Conservation (phyloP, 2,329 filamentous ascomycete genomes). For the Hortaea sp. region DNA sequence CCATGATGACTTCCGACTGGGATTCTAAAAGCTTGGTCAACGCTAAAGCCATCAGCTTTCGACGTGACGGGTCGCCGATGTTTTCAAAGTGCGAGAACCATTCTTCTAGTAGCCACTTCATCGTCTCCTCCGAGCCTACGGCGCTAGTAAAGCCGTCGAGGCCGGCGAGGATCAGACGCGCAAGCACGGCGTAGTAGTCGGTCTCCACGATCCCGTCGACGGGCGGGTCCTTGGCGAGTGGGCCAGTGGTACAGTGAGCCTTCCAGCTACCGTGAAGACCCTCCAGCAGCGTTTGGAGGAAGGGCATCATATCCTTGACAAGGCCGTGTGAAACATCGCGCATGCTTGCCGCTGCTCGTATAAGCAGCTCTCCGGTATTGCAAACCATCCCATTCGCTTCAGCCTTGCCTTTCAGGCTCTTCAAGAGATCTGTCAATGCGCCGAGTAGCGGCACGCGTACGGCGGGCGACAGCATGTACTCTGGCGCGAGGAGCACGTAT, state of each 20-base stretch:
- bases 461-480: constrained; percentile 34
- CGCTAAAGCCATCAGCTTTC: constrained; percentile 64
- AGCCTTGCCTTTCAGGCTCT: constrained; percentile 30
- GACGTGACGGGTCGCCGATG: constrained; percentile 54
- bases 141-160: constrained; percentile 56
- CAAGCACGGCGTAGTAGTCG: constrained; percentile 76
- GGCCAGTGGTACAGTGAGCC: constrained; percentile 72
- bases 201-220: constrained; percentile 69
- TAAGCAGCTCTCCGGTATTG: constrained; percentile 36
- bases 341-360: constrained; percentile 43
- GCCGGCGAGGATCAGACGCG: constrained; percentile 64
- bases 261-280: constrained; percentile 43
- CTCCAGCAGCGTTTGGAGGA: constrained; percentile 44
- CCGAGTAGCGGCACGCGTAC: constrained; percentile 31
- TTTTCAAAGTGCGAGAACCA: constrained; percentile 60
- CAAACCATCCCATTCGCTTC: constrained; percentile 39
- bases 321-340: constrained; percentile 43
- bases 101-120: constrained; percentile 43
- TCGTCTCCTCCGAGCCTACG: constrained; percentile 23
- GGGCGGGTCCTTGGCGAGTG: constrained; percentile 57
- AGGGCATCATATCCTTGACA: constrained; percentile 37
- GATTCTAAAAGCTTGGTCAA: constrained; percentile 63
- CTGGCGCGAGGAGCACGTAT: constrained; percentile 38
- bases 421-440: constrained; percentile 33
- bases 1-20: constrained; percentile 36